These are phyloP conservation scores for Stemphylium lycopersici DNA, from an alignment of 2,329 filamentous ascomycete genomes.

Conservation along the genomic window DNA sequence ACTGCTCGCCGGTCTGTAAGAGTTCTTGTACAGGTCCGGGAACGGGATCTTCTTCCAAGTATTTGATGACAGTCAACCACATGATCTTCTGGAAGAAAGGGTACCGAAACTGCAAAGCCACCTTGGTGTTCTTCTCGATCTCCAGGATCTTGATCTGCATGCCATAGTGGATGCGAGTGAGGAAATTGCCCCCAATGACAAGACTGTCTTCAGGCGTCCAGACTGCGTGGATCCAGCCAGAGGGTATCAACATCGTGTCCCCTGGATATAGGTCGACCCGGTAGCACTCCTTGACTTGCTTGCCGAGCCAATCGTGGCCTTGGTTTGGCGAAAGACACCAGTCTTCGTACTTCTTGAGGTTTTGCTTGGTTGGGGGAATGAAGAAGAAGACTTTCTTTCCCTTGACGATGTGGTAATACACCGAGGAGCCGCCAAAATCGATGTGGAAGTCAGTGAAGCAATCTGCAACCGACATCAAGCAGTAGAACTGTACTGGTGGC, in stretches of 20 bases:
- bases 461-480: conserved; percentile 73
- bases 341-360: conserved; percentile 73
- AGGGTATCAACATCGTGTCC: conserved; percentile 73
- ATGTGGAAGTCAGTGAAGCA: conserved; percentile 76
- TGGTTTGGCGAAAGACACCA: conserved; percentile 72
- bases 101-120: conserved; percentile 69
- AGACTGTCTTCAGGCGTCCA: conserved; percentile 73
- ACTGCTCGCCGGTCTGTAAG: conserved; percentile 62
- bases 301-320: conserved; percentile 68
- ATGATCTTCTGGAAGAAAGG: conserved; percentile 73
- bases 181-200: conserved; percentile 73
- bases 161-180: conserved; percentile 68
- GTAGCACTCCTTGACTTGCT: conserved; percentile 70
- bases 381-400: conserved; percentile 75
- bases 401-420: conserved; percentile 73
- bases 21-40: conserved; percentile 61
- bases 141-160: conserved; percentile 71
- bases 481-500: conserved; percentile 71
- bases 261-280: conserved; percentile 69
- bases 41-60: conserved; percentile 68
- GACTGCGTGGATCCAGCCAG: conserved; percentile 74
- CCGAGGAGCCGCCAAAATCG: conserved; percentile 73
- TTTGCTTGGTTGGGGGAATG: conserved; percentile 70
- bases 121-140: conserved; percentile 71
- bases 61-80: conserved; percentile 70